phyloP scores from a whole-genome alignment of 2,329 filamentous ascomycete genomes.

The Verticillium klebahnii region DNA sequence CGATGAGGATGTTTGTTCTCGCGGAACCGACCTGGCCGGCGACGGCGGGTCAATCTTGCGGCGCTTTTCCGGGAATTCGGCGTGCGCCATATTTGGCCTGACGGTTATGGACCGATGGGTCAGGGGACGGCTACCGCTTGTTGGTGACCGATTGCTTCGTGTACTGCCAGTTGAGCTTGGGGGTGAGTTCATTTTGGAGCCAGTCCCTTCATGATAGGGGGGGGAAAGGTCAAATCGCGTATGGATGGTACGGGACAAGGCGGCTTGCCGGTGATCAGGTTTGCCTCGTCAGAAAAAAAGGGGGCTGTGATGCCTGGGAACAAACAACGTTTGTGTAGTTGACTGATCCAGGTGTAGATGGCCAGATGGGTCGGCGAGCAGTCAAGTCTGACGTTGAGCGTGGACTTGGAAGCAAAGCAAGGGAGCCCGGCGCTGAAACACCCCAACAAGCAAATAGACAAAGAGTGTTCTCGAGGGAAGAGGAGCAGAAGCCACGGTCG shows the following conservation, averaged over 20 bases:
- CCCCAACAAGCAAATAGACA: too few species aligned
- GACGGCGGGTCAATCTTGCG: conserved; percentile 6
- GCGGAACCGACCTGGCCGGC: conserved; percentile 4
- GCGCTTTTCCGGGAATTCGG: conserved; percentile 6
- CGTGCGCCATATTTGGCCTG: background rate
- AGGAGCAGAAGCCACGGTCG: too few species aligned
- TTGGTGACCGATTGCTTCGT: background rate
- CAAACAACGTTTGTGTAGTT: too few species aligned
- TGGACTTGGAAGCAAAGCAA: too few species aligned
- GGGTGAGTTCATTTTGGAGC: conserved; percentile 12
- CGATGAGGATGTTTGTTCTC: conserved; percentile 8
- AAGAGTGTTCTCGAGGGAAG: too few species aligned
- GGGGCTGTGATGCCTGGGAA: background rate
- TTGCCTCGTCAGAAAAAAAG: background rate
- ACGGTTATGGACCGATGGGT: background rate
- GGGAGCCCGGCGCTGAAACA: too few species aligned
- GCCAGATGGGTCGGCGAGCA: too few species aligned
- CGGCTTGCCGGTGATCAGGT: background rate
- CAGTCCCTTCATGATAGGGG: background rate
- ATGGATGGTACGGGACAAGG: background rate
- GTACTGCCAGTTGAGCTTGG: conserved; percentile 6
- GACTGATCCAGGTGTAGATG: too few species aligned
- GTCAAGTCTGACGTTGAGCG: too few species aligned
- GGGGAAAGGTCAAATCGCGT: background rate
- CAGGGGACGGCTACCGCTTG: background rate